These are phyloP conservation scores for Zostera marina DNA, from an alignment of 116 monocot species.

Conservation along the genomic window DNA sequence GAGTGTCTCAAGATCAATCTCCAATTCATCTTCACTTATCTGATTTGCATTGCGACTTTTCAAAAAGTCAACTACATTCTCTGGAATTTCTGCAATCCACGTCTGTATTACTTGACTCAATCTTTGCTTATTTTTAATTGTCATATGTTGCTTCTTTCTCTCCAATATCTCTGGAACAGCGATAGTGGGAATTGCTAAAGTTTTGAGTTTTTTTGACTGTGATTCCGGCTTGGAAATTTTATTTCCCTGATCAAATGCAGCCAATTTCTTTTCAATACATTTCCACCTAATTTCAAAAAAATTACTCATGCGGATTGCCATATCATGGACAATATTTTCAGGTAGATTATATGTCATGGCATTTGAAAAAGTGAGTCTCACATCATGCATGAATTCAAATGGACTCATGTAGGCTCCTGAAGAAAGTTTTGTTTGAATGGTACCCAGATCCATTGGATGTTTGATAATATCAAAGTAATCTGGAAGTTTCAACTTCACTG, in stretches of 20 bases:
- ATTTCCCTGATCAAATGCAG: constrained; percentile 13
- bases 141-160: constrained; percentile 28
- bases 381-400: constrained; percentile 55
- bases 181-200: constrained; percentile 7
- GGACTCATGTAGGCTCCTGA: constrained; percentile 46
- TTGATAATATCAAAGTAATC: constrained; percentile 82
- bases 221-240: constrained; percentile 16
- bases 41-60: constrained; percentile 21
- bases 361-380: constrained; percentile 79
- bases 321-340: constrained; percentile 64
- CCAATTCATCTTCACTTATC: constrained; percentile 52
- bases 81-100: constrained; percentile 35
- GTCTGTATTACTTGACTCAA: constrained; percentile 31
- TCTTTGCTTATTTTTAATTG: constrained; percentile 40
- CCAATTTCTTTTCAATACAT: constrained; percentile 55
- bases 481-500: constrained; percentile 65
- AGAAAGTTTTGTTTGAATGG: constrained; percentile 42
- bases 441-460: constrained; percentile 94
- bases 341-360: constrained; percentile 87
- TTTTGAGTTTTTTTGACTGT: constrained; percentile 48
- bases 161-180: constrained; percentile 13
- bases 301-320: constrained; percentile 57
- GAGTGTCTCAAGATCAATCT: constrained; percentile 65
- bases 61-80: constrained; percentile 47
- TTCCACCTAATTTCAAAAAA: constrained; percentile 87